Evolutionary conservation across 2,329 filamentous ascomycete genomes (phyloP), one percentile per base, ranked within the genome.

Genomic region (Penicillium sp.): DNA sequence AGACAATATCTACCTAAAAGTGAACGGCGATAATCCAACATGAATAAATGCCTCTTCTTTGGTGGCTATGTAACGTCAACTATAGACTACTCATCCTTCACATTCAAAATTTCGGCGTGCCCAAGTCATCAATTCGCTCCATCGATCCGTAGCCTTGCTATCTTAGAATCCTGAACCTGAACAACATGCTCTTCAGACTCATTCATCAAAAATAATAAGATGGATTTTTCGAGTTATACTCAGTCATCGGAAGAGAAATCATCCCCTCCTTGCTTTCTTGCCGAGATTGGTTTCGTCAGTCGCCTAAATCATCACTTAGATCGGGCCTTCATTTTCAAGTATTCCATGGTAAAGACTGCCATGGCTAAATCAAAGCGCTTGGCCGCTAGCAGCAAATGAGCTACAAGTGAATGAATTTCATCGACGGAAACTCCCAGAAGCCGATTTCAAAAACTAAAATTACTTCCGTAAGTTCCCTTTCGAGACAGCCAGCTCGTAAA

Each of bases 131-230:
- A 54, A 34, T 18, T 23, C 54, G 31, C 51, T 38, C 34, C 54
- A 49, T 26, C 18, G 29, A 39, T 49, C 54, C 9, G 41, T 54
- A 15, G 13, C 47, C 23, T 46, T 44, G 33, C 42, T 51, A 49
- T 52, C 54, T 42, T 54, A 38, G 52, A 57, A 56, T 47, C 43
- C 26, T 52, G 26, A 29, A 29, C 18, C 21, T 42, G 42, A 8
- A 42, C 43, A 31, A 58, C 33, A 38, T 39, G 55, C 31, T 55
- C 49, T 18, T 24, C 21, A 8, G 16, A 48, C 15, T 55, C 55
- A 38, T 58, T 52, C 49, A 58, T 45, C 15, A 26, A 52, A 18
- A 55, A 38, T 21, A 58, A 43, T 16, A 55, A 58, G n/a, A 53
- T 52, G 31, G 53, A 55, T 41, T 58, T 49, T 26, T 33, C 42